Evolutionary conservation across 106 monocot species (phyloP), one percentile per base, ranked within the genome.

Genomic region (Ottelia alismoides): DNA sequence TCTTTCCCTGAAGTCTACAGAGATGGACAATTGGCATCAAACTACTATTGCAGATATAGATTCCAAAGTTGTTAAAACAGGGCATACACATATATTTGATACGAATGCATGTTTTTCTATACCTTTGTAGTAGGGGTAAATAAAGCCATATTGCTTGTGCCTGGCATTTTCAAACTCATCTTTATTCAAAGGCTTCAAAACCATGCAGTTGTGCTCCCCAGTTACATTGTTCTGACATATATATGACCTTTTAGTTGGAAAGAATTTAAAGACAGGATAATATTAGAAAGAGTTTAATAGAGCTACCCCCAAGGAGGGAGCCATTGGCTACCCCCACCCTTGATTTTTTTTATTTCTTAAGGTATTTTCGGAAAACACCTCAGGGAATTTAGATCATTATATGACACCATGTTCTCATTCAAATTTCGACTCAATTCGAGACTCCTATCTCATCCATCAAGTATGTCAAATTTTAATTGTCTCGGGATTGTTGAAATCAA

Each of bases 151-250:
- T 44, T 79, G 45, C 48, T 66, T 65, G 11, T 62, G 51, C 54
- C 56, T 76, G 45, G 12, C 44, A 68, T 60, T 58, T 60, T 86
- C 79, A 65, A 86, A 70, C 16, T 90, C 85, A 71, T 82, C 79
- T 72, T 47, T 77, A 30, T 83, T 77, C 55, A 98, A 75, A 25
- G 78, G 65, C 69, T 75, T 98, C 77, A 98, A 65, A 21, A 83
- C 58, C 98, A 98, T 98, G 62, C 98, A 98, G 24, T 79, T 72
- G 61, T 90, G 78, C 52, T 98, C 98, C 58, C 90, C 98, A 30
- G 98, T 98, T 20, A 86, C 90, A 67, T 71, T 56, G 80, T 85
- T 98, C 98, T 98, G 19, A 47, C 11, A 20, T 26, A 7, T 16
- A 43, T 43, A 16, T 43, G 46, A 60, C 0, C 6, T 26, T 18